Conservation (phyloP, 192 early-diverging fungal genomes). For the Umbelopsis sp. region DNA sequence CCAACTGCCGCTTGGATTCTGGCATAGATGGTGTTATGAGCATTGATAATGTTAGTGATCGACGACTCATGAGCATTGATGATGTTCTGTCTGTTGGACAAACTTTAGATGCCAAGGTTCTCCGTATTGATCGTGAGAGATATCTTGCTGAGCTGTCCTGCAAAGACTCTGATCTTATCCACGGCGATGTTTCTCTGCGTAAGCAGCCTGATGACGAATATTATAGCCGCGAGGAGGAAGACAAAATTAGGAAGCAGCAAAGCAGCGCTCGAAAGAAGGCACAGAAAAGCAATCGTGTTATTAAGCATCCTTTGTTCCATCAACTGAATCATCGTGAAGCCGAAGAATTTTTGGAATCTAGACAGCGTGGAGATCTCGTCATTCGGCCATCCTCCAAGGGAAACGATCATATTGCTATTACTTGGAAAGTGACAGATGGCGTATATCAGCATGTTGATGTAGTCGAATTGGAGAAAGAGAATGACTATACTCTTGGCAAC, state of each 20-base stretch:
- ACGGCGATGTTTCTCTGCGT: conserved; percentile 46
- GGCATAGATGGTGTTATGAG: conserved; percentile 88
- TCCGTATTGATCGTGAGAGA: conserved; percentile 76
- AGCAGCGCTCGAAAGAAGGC: conserved; percentile 31
- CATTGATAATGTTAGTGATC: conserved; percentile 59
- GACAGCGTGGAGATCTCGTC: conserved; percentile 75
- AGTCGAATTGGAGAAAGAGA: conserved; percentile 69
- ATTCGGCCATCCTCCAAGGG: conserved; percentile 91
- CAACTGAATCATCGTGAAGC: conserved; percentile 73
- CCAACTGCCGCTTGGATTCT: conserved; percentile 74
- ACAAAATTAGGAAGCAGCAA: conserved; percentile 36
- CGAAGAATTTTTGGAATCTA: conserved; percentile 66
- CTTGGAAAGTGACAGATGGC: conserved; percentile 88
- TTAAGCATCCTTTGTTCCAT: conserved; percentile 89
- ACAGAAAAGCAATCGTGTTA: conserved; percentile 54
- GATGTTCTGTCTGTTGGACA: conserved; percentile 71
- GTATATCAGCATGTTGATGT: conserved; percentile 90
- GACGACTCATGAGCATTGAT: conserved; percentile 56
- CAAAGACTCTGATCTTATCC: conserved; percentile 60
- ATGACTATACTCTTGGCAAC: conserved; percentile 71
- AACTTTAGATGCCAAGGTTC: conserved; percentile 75
- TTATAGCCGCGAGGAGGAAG: conserved; percentile 62
- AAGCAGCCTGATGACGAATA: conserved; percentile 56
- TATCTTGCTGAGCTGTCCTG: conserved; percentile 78
- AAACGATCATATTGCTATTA: conserved; percentile 87